Base-by-base conservation (phyloP, 164 flowering plant species). In the Liquidambar formosana region DNA sequence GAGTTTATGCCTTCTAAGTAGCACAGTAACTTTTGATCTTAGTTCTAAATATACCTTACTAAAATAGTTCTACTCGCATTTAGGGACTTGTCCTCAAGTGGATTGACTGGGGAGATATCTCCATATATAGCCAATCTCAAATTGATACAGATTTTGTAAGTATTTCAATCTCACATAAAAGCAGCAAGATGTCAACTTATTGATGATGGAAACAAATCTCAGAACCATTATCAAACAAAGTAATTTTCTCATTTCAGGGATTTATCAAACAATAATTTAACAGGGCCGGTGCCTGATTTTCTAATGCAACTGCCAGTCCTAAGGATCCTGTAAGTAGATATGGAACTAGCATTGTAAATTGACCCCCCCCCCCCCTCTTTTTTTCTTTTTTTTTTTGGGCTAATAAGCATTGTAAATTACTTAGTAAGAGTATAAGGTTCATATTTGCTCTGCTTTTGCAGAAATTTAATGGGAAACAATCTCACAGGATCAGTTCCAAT, bases 401-500 rank as follows among this genome's bases (percentile, higher is more conserved):
- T n/a, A n/a, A n/a, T n/a, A n/a, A 38, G 21, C 22, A 38, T 59
- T 38, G 8, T 5, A 59, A 59, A 9, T 8, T 23, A 57, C 43
- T 61, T 53, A 26, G 26, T 60, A 64, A 44, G 18, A 54, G 19
- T 38, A 66, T 13, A n/a, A n/a, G 46, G 11, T 10, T 27, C 16
- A 16, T 48, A 26, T 46, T 63, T 57, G 13, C 21, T 38, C 56
- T 26, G 16, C 5, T 5, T 22, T 66, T 54, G 60, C 69, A 86
- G 89, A 45, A 71, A 82, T 60, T 72, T 86, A 33, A 43, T 43
- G 19, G 72, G 78, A n/a, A 86, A 86, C 69, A 66, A 73, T 5
- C 69, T 86, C 58, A 58, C 65, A 2, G 87, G 85, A n/a, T 38
- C 83, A 9, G 11, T 83, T 77, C 89, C 89, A 25, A 22, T 8